Evolutionary conservation across 768 basidiomycete species (phyloP), one percentile per base, ranked within the genome.

Genomic region (Russula olivacea): DNA sequence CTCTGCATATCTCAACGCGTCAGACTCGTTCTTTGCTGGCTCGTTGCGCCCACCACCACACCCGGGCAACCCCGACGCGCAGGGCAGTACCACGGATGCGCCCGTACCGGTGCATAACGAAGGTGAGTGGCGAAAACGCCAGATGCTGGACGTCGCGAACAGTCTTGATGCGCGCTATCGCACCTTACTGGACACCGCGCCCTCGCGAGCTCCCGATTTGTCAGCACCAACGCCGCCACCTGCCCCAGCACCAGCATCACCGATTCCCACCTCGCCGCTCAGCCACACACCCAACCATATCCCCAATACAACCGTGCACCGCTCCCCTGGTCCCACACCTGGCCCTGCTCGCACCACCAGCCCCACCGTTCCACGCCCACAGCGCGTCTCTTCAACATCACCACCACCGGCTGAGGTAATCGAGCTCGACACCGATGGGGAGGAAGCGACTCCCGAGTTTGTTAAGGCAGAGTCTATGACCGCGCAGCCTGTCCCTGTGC

Each of bases 81-180:
- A 45, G 8, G 56, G 43, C 8, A 21, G n/a, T 4, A 30, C 51
- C 41, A 36, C 48, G 3, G 55, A 56, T 48, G 30, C n/a, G 40
- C 48, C 69, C 14, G 62, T 69, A 1, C 66, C 70, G 1, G 70
- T 75, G 12, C 72, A 79, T 55, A 71, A 73, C 19, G 89, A 91
- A 72, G 88, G 89, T n/a, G 89, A 90, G 71, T 78, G 87, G 64
- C 81, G 91, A 43, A 78, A 85, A 59, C 77, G 81, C 69, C 84
- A 85, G 73, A 90, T 93, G 87, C 77, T 93, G 8, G 82, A 84
- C 55, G 79, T 84, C 15, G 91, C 90, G 15, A 72, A 78, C 59
- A 71, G 72, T 23, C 73, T 93, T 55, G 90, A 91, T 68, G 83
- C 83, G 61, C 85, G 91, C 49, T 93, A 90, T 69, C 79, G 84